Base-by-base conservation (phyloP, 1,284 basidiomycete genomes). In the Dichomitus squalens region DNA sequence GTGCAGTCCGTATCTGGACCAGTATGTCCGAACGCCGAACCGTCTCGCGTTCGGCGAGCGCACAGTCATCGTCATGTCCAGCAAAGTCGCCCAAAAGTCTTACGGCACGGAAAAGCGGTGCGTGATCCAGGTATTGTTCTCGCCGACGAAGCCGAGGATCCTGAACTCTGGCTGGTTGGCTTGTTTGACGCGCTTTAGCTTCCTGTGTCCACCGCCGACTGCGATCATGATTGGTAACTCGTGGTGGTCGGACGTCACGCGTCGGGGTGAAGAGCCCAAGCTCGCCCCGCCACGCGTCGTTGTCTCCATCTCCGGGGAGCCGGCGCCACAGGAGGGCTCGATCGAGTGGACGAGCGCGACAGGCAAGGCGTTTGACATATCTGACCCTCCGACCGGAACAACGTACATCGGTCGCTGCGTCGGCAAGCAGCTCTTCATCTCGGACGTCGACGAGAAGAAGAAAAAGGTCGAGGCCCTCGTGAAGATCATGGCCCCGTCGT, bases 101-200 rank as follows among this genome's bases (percentile, higher is more conserved):
- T 98, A 98, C 70, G 95, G 95, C 38, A 95, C 90, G 11, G 96
- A 98, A 75, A 97, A 98, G 75, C 85, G 96, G 82, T 90, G 64
- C 53, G 78, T 71, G 44, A 8, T 49, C 12, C 2, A 23, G 20
- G 16, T 9, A 33, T 23, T 49, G 39, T 33, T 36, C 49, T 25
- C 14, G 12, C 29, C n/a, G n/a, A n/a, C n/a, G n/a, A n/a, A 16
- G 36, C 58, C 59, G 55, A 47, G 39, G 49, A 7, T 3, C 7
- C 4, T 21, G 11, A 3, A 39, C 18, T 49, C 49, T 55, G 49
- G 39, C n/a, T 27, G 33, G 8, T 38, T 61, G 57, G 61, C 55
- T 44, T 58, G 23, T 44, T 35, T 31, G 53, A 53, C 38, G 48
- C 18, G 25, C 54, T 46, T n/a, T 59, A 81, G 89, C 49, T 98